Base-by-base conservation (phyloP, 2,329 filamentous ascomycete genomes). In the Camillea tinctor region DNA sequence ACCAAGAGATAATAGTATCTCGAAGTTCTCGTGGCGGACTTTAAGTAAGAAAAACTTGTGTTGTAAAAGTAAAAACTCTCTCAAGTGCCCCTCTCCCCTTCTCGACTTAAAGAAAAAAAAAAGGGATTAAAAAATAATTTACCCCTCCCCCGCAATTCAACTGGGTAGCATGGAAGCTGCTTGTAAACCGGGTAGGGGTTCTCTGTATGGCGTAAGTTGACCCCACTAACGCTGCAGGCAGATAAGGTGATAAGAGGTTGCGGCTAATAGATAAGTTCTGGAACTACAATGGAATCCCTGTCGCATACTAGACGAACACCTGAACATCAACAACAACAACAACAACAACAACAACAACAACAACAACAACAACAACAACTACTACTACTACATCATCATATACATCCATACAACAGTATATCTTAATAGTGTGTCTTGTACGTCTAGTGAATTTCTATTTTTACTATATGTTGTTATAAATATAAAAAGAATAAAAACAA, bases 71-170 rank as follows among this genome's bases (percentile, higher is more conserved):
- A n/a, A n/a, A n/a, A n/a, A n/a, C n/a, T n/a, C n/a, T n/a, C 5
- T 30, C 36, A 44, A 64, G 61, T 68, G 64, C 67, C 68, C 68
- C 68, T n/a, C n/a, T n/a, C n/a, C n/a, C n/a, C n/a, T n/a, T n/a
- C n/a, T 70, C 67, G 64, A 57, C 58, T 59, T 21, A 62, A 50
- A 60, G 26, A 24, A 15, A 48, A 26, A 50, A 40, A 58, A 19
- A 3, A 63, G 40, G 58, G 26, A 24, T 5, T 5, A 44, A 44
- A 44, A 44, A 44, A 44, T 11, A 23, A 54, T 23, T 59, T 64
- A 69, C 68, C 68, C 69, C 69, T 69, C 68, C 68, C 69, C 69
- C 69, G 68, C 68, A 67, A 61, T 65, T 53, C n/a, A 11, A 30
- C n/a, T n/a, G n/a, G n/a, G n/a, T n/a, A n/a, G 13, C 26, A 26